Base-by-base conservation (phyloP, 805 yeast species). In the Limtongozyma cylindracea region DNA sequence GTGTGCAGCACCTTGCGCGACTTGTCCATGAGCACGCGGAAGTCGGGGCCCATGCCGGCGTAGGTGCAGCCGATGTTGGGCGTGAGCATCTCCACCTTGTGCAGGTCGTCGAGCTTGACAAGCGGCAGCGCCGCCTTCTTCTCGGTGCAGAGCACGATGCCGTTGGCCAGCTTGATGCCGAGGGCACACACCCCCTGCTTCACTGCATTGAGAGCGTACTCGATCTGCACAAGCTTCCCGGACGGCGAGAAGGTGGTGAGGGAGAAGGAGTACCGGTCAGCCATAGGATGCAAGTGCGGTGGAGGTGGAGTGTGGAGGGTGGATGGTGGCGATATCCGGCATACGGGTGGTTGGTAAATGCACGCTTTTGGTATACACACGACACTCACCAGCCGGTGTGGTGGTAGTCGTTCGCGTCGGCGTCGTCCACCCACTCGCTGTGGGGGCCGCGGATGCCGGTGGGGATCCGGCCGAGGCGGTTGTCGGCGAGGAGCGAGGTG, bases 1-100 rank as follows among this genome's bases (percentile, higher is more conserved):
- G 94, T 69, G 44, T 88, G 96, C 20, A 95, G 76, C 27, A 74
- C 68, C 45, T 78, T 82, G 36, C 99, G 66, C 8, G 96, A 78
- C 44, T 73, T 73, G 49, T 88, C 96, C 22, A 82, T 78, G 16
- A 88, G 59, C 10, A 88, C 92, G 31, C 99, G 61, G 53, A 74
- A 88, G 45, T 88, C 99, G 12, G 99, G 98, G 13, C 96, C 96
- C 96, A 88, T 82, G 11, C 99, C 99, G 5, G 93, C 61, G 47
- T 88, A 88, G 4, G 91, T 82, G 60, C 88, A 78, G 26, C 95
- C 98, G 34, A 84, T 74, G 41, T 88, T 80, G 17, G 98, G 96
- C 4, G 98, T 80, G 37, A 88, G 62, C 28, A 62, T 47, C 21
- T 76, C 71, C 18, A 88, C 68, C 41, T 88, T 88, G 23, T 71